A percentile compares a stretch with the other conserved stretches of the same genome.
Evolutionary conservation across 140 eudicot genomes (phyloP).

Genomic region (Anethum foeniculum): DNA sequence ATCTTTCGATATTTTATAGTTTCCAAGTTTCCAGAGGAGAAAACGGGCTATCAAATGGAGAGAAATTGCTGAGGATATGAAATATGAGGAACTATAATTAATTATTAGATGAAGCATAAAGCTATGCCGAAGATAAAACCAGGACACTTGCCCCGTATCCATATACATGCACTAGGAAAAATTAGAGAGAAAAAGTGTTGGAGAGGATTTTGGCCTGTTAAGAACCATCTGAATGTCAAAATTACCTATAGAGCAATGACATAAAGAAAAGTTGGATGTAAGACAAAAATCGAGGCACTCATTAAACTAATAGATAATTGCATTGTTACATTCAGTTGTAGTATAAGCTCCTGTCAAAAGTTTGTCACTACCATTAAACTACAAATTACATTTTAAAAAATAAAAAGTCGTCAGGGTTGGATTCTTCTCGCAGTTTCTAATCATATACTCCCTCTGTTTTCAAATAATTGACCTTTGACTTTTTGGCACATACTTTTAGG

Average conservation of each 20-base stretch:
- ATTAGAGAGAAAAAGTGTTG: neutral
- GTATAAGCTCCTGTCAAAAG: neutral
- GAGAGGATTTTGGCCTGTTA: neutral
- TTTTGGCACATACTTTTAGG: no score
- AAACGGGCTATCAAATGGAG: neutral
- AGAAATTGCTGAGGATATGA: neutral
- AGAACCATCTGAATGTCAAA: neutral
- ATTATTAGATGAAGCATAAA: neutral
- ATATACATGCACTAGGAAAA: neutral
- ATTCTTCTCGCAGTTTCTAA: neutral
- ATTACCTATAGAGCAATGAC: neutral
- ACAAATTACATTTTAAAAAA: neutral
- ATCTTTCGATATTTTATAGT: neutral
- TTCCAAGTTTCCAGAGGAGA: neutral
- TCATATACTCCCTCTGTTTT: neutral
- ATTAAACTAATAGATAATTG: neutral
- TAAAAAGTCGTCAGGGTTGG: neutral
- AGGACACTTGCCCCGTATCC: neutral
- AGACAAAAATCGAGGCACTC: neutral
- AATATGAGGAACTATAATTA: neutral
- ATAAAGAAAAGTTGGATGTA: neutral
- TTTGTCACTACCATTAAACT: neutral
- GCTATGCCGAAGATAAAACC: neutral
- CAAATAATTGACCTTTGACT: no score
- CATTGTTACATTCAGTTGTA: neutral